Percentiles rank a stretch among this genome's conserved stretches.
Evolutionary conservation across 768 basidiomycete genomes (phyloP).

Genomic region (Leccinum obscurum): DNA sequence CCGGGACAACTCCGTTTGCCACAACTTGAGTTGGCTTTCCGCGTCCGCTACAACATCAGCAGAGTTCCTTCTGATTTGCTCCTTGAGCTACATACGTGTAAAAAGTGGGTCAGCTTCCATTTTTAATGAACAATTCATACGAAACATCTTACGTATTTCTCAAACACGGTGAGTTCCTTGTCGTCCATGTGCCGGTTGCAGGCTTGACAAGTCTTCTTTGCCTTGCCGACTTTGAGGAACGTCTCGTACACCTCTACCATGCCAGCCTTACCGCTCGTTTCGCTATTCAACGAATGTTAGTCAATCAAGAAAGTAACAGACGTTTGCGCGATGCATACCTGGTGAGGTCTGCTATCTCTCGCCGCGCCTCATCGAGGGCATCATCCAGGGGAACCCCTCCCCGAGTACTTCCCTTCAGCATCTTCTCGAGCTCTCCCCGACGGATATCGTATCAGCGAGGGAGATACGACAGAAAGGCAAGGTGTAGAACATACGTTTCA

Average conservation of each 20-base stretch:
- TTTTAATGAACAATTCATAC: neutral
- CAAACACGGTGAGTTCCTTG: slow-evolving; percentile 57
- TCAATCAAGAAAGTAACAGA: neutral
- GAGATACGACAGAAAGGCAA: neutral
- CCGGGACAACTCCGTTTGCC: slow-evolving; percentile 57
- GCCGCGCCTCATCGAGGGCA: slow-evolving; percentile 44
- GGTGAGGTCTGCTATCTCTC: slow-evolving; percentile 15
- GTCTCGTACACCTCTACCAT: slow-evolving; percentile 51
- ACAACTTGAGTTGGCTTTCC: slow-evolving; percentile 44
- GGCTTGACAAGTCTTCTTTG: slow-evolving; percentile 67
- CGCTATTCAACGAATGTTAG: slow-evolving; percentile 16
- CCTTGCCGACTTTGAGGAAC: slow-evolving; percentile 57
- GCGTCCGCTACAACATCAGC: slow-evolving; percentile 44
- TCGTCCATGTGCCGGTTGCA: slow-evolving; percentile 72
- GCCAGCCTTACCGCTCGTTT: slow-evolving; percentile 28
- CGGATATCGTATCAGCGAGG: neutral
- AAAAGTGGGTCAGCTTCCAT: neutral
- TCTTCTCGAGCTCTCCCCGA: slow-evolving; percentile 40
- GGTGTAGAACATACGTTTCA: slow-evolving; percentile 49
- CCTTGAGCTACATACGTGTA: slow-evolving; percentile 50
- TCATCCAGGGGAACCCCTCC: slow-evolving; percentile 43
- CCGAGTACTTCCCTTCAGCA: slow-evolving; percentile 41
- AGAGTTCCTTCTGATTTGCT: slow-evolving; percentile 56
- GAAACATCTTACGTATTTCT: slow-evolving; percentile 58
- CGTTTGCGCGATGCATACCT: slow-evolving; percentile 10